These are phyloP conservation scores for Ascochyta koolunga DNA, from an alignment of 2,329 filamentous ascomycete genomes.

Conservation along the genomic window DNA sequence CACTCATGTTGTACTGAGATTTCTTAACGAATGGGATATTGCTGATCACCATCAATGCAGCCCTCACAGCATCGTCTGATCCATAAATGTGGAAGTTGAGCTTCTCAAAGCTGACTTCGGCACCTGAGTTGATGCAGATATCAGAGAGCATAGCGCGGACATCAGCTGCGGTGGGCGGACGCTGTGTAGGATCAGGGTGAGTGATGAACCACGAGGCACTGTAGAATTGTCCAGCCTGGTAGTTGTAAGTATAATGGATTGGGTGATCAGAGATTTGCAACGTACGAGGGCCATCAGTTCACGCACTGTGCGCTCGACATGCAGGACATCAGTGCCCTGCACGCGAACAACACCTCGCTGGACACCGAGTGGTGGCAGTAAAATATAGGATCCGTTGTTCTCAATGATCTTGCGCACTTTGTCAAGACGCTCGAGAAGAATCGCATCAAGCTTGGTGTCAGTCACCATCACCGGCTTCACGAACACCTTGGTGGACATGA, in stretches of 20 bases:
- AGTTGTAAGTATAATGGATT: slow-evolving; percentile 25
- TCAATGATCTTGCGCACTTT: slow-evolving; percentile 99
- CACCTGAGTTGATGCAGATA: slow-evolving; percentile 94
- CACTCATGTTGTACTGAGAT: slow-evolving; percentile 88
- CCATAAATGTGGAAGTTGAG: slow-evolving; percentile 92
- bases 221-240: slow-evolving; percentile 92
- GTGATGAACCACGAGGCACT: slow-evolving; percentile 95
- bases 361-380: slow-evolving; percentile 86
- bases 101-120: slow-evolving; percentile 93
- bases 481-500: slow-evolving; percentile 73
- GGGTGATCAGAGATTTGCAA: slow-evolving; percentile 17
- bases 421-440: slow-evolving; percentile 86
- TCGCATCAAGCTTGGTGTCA: slow-evolving; percentile 91
- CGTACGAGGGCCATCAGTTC: slow-evolving; percentile 93
- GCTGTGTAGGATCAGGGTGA: slow-evolving; percentile 71
- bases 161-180: slow-evolving; percentile 67
- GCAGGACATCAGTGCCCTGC: slow-evolving; percentile 89
- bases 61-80: slow-evolving; percentile 94
- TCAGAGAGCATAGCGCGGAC: slow-evolving; percentile 91
- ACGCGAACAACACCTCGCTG: slow-evolving; percentile 85
- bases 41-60: slow-evolving; percentile 91
- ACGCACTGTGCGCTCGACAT: slow-evolving; percentile 91
- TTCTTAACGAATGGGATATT: slow-evolving; percentile 88
- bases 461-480: slow-evolving; percentile 93
- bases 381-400: slow-evolving; percentile 91